Evolutionary conservation across 768 basidiomycete species (phyloP), one percentile per base, ranked within the genome.

Genomic region (Mycena maculata): DNA sequence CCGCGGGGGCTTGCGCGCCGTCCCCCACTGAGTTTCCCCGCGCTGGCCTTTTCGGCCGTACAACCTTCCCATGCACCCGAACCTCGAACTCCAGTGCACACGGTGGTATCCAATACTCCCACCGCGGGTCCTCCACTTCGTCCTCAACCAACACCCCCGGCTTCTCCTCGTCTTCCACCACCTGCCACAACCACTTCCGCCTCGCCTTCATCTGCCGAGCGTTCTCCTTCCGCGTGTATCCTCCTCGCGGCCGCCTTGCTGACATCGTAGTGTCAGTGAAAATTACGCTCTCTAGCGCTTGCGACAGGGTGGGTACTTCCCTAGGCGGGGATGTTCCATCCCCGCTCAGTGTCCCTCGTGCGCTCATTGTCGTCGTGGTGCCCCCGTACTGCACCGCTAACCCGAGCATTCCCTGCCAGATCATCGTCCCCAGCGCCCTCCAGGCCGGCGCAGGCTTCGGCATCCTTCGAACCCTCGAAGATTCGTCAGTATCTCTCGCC

Each of bases 241-340:
- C 45, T 27, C n/a, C 31, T 13, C 54, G 33, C 16, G 8, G 33
- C 13, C 9, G 33, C 54, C 36, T 25, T 9, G 27, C 62, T 56
- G 62, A 36, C 27, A 22, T 28, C 22, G 27, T 16, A 38, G 25
- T 56, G 53, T 63, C 62, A 63, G 62, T 41, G 27, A 49, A 16
- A 18, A 49, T 13, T 16, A 31, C 38, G 1, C 16, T 63, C 33
- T 55, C 62, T 8, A 55, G 62, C 41, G 30, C 4, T 3, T 2
- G 48, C 0, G 47, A 45, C 22, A n/a, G 62, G 54, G 62, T 45
- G 1, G 62, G 62, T 48, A 63, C 62, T 63, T 63, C 62, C 62
- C 62, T 63, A 42, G 62, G 54, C 62, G 53, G 54, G 62, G 62
- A 63, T 39, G 48, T 12, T 23, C n/a, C n/a, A n/a, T n/a, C n/a